Conservation (phyloP, 2,329 filamentous ascomycete genomes). For the Microdochium bolleyi region DNA sequence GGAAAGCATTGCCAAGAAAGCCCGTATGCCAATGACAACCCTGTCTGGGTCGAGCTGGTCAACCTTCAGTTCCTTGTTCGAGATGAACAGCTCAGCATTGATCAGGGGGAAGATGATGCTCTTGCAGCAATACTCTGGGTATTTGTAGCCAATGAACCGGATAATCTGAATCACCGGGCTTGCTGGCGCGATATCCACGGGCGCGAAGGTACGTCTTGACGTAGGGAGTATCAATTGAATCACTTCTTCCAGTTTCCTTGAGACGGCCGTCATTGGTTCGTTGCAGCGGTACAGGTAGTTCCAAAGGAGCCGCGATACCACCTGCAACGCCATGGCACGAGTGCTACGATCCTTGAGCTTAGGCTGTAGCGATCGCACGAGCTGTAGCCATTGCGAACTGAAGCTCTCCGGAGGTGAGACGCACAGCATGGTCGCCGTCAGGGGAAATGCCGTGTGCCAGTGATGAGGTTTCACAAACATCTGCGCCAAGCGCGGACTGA, state of each 20-base stretch:
- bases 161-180: slow-evolving; percentile 92
- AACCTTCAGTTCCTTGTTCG: slow-evolving; percentile 69
- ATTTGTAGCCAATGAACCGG: slow-evolving; percentile 86
- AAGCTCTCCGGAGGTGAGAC: slow-evolving; percentile 82
- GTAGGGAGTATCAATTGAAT: slow-evolving; percentile 75
- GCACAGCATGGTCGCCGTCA: slow-evolving; percentile 81
- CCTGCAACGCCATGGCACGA: slow-evolving; percentile 74
- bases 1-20: slow-evolving; percentile 86
- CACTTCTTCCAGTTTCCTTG: slow-evolving; percentile 83
- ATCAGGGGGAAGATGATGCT: slow-evolving; percentile 92
- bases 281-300: slow-evolving; percentile 83
- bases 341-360: slow-evolving; percentile 78
- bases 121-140: slow-evolving; percentile 88
- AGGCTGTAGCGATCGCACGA: slow-evolving; percentile 69
- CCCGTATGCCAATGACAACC: slow-evolving; percentile 93
- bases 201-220: slow-evolving; percentile 72
- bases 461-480: slow-evolving; percentile 89
- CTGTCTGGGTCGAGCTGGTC: slow-evolving; percentile 93
- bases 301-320: slow-evolving; percentile 86
- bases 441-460: slow-evolving; percentile 81
- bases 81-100: slow-evolving; percentile 80
- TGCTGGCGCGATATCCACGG: slow-evolving; percentile 73
- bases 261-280: slow-evolving; percentile 59
- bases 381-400: slow-evolving; percentile 74
- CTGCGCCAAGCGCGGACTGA: slow-evolving; percentile 71